Evolutionary conservation across 1,284 basidiomycete species (phyloP), one percentile per base, ranked within the genome.

Genomic region (Pseudozyma thailandica): DNA sequence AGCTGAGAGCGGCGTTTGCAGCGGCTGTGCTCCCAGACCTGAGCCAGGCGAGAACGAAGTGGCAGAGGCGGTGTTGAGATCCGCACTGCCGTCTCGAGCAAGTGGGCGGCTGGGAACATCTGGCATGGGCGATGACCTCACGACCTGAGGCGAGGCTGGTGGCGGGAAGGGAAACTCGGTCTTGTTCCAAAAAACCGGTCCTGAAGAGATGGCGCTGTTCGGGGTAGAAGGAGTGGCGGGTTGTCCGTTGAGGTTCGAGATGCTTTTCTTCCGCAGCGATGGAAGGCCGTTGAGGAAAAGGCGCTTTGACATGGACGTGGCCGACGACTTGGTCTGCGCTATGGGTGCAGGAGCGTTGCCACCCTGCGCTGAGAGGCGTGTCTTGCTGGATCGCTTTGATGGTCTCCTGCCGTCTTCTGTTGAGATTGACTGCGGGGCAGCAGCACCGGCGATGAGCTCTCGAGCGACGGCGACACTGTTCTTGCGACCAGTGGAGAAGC

Each of bases 231-330:
- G 61, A 4, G 59, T 50, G 9, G 53, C 45, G 12, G 50, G 50
- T 28, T 54, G 56, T 4, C 56, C 41, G 31, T 44, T 48, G 25
- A 71, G 55, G 33, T 58, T 71, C 7, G 66, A 50, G 23, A 72
- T 44, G 52, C 75, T 77, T 56, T 77, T 77, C 56, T 75, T 77
- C 3, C 73, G 42, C 23, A 77, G 41, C 2, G 50, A 50, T 6
- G 64, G 50, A 15, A 69, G 54, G 25, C 65, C 59, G 13, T 54
- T 54, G 33, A 69, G 47, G 8, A 57, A 48, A 30, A 61, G 33
- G 3, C 65, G 58, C 26, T 62, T 69, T 7, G 65, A 57, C 20
- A 62, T 33, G 20, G 53, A 48, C 9, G 49, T 25, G 10, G 38
- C 30, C 3, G 64, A 46, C 49, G 55, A 20, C 35, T 52, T 63